Conservation (phyloP, 1,139 yeast genomes). For the Zygosaccharomyces sapae region DNA sequence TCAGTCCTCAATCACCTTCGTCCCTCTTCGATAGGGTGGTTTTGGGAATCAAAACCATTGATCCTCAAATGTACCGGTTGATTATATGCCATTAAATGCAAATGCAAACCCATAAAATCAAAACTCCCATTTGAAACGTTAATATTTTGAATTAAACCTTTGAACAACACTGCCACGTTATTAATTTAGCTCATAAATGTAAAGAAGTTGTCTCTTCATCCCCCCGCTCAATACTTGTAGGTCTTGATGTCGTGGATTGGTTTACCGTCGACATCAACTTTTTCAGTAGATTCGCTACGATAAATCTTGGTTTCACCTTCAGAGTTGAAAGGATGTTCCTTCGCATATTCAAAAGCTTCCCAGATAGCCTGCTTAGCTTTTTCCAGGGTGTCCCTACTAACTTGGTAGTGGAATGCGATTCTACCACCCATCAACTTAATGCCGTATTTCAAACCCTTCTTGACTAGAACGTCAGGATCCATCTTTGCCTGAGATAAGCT, state of each 20-base stretch:
- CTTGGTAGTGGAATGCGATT: constrained; percentile 83
- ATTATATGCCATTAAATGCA: constrained; percentile 8
- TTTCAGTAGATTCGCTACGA: constrained; percentile 38
- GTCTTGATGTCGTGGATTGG: constrained; percentile 33
- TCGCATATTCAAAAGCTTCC: constrained; percentile 53
- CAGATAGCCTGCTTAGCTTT: constrained; percentile 55
- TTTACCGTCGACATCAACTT: constrained; percentile 30
- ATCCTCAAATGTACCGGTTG: constrained; percentile 28
- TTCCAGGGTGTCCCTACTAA: constrained; percentile 61
- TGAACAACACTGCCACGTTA: constrained; percentile 25
- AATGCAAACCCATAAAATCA: constrained; percentile 5
- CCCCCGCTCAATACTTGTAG: constrained; percentile 27
- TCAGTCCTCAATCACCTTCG: constrained; percentile 25
- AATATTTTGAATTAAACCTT: constrained; percentile 13
- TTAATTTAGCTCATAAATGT: constrained; percentile 10
- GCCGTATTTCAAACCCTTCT: constrained; percentile 56
- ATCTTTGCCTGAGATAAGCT: constrained; percentile 59
- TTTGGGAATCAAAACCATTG: constrained; percentile 18
- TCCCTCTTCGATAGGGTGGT: constrained; percentile 35
- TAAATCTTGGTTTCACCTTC: constrained; percentile 43
- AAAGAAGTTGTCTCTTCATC: not conserved
- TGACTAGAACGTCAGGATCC: constrained; percentile 52
- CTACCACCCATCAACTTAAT: constrained; percentile 71
- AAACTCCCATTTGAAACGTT: constrained; percentile 13
- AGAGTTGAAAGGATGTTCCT: constrained; percentile 40